phyloP scores from a whole-genome alignment of 169 alveolate genomes.

The Plasmodium relictum region DNA sequence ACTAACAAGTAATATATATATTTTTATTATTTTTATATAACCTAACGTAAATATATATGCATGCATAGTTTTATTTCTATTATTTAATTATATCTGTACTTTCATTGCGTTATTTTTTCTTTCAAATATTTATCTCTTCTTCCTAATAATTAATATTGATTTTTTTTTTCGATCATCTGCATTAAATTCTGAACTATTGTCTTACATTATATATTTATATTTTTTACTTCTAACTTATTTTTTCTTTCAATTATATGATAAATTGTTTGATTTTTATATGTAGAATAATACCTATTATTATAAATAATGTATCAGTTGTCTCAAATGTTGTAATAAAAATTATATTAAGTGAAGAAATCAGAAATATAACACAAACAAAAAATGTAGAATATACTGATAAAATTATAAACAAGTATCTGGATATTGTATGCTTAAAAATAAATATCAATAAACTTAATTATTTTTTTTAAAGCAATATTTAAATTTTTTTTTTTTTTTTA shows the following conservation, averaged over 20 bases:
- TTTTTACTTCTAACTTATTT: no score
- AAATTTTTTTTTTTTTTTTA: neutral
- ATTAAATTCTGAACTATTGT: no score
- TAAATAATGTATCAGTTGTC: constrained; percentile 45
- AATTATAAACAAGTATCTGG: constrained; percentile 22
- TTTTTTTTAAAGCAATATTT: neutral
- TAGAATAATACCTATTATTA: constrained; percentile 57
- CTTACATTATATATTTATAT: no score
- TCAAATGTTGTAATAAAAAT: constrained; percentile 57
- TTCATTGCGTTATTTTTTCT: no score
- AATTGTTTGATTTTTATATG: neutral
- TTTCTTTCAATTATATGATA: neutral
- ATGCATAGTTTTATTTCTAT: neutral
- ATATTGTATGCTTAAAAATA: constrained; percentile 12
- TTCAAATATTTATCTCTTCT: no score
- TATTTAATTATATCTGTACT: no score
- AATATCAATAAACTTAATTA: neutral
- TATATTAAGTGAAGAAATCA: constrained; percentile 56
- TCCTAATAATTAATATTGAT: no score
- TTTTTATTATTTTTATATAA: neutral
- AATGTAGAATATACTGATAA: constrained; percentile 26
- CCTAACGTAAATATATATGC: neutral
- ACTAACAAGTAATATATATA: constrained; percentile 44
- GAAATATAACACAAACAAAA: constrained; percentile 20
- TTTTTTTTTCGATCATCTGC: no score